A percentile compares a stretch with the other conserved stretches of the same genome.
phyloP scores from a whole-genome alignment of 73 alveolate species.

The Blepharisma japonicum region DNA sequence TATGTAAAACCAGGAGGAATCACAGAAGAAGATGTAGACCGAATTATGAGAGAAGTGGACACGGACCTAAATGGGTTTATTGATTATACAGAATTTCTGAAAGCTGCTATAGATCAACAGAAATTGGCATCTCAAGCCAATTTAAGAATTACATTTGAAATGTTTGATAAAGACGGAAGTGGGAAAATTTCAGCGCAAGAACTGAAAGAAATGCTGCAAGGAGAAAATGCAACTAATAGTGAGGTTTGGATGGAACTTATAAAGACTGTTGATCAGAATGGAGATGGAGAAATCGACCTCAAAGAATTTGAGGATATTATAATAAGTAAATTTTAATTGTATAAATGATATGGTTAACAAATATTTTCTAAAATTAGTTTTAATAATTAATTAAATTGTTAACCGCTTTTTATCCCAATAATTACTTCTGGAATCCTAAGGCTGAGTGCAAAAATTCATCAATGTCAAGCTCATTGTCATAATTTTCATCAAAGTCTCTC shows the following conservation, averaged over 20 bases:
- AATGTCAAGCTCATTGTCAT: too few relatives aligned
- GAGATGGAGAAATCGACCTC: slow-evolving; percentile 73
- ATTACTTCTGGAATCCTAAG: too few relatives aligned
- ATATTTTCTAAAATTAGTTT: too few relatives aligned
- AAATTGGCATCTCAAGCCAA: slow-evolving; percentile 65
- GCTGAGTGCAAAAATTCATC: too few relatives aligned
- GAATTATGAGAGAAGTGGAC: slow-evolving; percentile 68
- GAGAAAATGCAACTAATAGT: slow-evolving; percentile 64
- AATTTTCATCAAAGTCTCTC: too few relatives aligned
- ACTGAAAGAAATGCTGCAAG: slow-evolving; percentile 68
- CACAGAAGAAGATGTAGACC: slow-evolving; percentile 62
- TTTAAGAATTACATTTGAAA: slow-evolving; percentile 73
- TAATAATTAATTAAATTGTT: too few relatives aligned
- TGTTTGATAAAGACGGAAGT: slow-evolving; percentile 68
- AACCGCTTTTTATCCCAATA: too few relatives aligned
- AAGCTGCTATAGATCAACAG: slow-evolving; percentile 78
- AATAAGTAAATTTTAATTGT: background rate
- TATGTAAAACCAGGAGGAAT: slow-evolving; percentile 8
- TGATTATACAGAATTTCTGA: slow-evolving; percentile 69
- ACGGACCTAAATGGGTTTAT: slow-evolving; percentile 74
- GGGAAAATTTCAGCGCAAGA: slow-evolving; percentile 69
- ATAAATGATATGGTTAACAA: too few relatives aligned
- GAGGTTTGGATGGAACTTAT: slow-evolving; percentile 74
- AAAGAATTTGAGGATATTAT: slow-evolving; percentile 74
- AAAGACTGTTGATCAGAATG: slow-evolving; percentile 63